Conservation (phyloP, 768 basidiomycete genomes). For the Pisolithus marmoratus region DNA sequence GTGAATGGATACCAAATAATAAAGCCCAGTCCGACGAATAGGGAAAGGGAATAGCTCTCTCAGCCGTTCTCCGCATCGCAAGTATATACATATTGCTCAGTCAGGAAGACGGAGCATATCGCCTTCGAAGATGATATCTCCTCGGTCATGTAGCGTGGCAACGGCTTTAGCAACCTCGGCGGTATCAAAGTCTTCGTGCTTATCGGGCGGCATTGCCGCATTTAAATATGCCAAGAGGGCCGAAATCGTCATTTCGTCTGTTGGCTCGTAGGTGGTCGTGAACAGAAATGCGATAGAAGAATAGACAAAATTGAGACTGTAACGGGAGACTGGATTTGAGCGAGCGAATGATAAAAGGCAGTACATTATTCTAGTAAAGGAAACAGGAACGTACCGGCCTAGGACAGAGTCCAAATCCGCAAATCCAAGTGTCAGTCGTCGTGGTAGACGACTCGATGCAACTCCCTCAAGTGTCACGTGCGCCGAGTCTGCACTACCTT, state of each 20-base stretch:
- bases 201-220: conserved; percentile 69
- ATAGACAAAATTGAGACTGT: conserved; percentile 54
- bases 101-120: conserved; percentile 34
- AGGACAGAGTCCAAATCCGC: conserved; percentile 56
- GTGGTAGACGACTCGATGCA: conserved; percentile 17
- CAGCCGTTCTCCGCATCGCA: background rate
- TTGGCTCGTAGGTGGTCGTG: conserved; percentile 56
- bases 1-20: too few species aligned
- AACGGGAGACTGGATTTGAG: background rate
- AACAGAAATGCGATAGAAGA: conserved; percentile 61
- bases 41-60: background rate
- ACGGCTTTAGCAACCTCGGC: conserved; percentile 57
- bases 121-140: conserved; percentile 46
- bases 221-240: conserved; percentile 67
- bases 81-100: conserved; percentile 1
- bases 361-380: too few species aligned
- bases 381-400: conserved; percentile 47
- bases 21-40: background rate
- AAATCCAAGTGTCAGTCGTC: conserved; percentile 29
- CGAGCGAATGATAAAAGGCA: background rate
- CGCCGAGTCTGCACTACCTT: conserved; percentile 17
- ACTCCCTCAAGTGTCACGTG: conserved; percentile 10
- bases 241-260: conserved; percentile 68
- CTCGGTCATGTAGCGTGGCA: conserved; percentile 40
- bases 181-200: conserved; percentile 79